Evolutionary conservation across 345 rosid species (phyloP), one percentile per base, ranked within the genome.

Genomic region (Eucalyptus pumila): DNA sequence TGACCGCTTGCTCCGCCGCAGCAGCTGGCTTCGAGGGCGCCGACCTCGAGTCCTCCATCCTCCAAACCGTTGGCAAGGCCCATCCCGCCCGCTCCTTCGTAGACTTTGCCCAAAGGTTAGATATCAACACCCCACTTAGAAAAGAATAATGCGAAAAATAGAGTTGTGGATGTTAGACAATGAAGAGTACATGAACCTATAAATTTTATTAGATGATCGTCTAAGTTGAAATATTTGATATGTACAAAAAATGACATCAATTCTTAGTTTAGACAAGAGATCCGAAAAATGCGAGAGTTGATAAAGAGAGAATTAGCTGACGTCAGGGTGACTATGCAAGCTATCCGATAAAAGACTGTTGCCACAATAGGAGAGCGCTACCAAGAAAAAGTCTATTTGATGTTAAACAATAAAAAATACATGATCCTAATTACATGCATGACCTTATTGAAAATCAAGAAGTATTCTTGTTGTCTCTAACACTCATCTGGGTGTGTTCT

Each of bases 21-120:
- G 89, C 90, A 51, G 92, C 95, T 32, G 87, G 72, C 91, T 95
- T 94, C 91, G 91, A 96, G 27, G 96, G 93, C 54, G 89, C 94
- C 88, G 93, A 95, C 87, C 58, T 94, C 72, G 96, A 95, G 80
- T 90, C 93, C 51, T 92, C 95, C 2, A 88, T 95, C 80, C 91
- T 91, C 49, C 93, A 89, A 89, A 94, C 92, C 89, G 49, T 95
- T 90, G 98, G 99, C 50, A 85, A 89, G 23, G 47, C 94, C 27
- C 92, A 91, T 10, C 93, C 72, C n/a, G 96, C 94, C 87, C 87
- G 91, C 93, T 93, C 95, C 87, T 96, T 96, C 87, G 95, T 96
- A 26, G 96, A 98, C 80, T 97, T 97, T 88, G 93, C 95, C 89
- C 89, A 86, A 91, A 92, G 94, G 99, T 97, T 65, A 56, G 44